Base-by-base conservation (phyloP, 2,329 filamentous ascomycete species). In the Fusarium torreyae region DNA sequence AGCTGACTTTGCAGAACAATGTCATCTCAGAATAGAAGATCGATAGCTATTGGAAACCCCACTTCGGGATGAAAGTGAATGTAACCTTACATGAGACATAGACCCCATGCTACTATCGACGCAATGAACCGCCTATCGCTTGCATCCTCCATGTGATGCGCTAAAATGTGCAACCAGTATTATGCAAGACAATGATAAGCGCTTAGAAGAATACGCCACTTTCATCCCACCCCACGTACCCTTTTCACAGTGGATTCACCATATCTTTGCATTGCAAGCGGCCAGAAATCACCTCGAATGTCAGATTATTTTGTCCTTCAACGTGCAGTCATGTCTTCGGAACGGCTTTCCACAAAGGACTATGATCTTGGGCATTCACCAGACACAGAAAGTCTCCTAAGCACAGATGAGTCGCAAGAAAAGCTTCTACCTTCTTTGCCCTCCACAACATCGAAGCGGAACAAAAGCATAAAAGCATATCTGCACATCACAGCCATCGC, bases 341-440 rank as follows among this genome's bases (percentile, higher is more conserved):
- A 24, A 9, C n/a, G 39, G 31, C n/a, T 39, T 10, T 24, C 6
- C 13, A 28, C 39, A 5, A 36, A 28, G 7, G 45, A 39, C 9
- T 51, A 57, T 28, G 17, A n/a, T 38, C 31, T 31, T 45, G 6
- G 20, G 10, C 39, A 44, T 7, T 51, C 55, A 6, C 17, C 28
- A 10, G 55, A 57, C 14, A 57, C 55, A 9, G 55, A 57, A 14
- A 44, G 55, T 15, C 55, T 57, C 7, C 15, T 57, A 8, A 22
- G 13, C 8, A 14, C 17, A 33, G 45, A 57, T 7, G 17, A 36
- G 15, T 31, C 31, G 7, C 45, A 51, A 17, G 55, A 57, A 24
- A 44, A 44, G 22, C 39, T 22, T 11, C 6, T 28, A 2, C 17
- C 5, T 18, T 31, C 11, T n/a, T n/a, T 31, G 4, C 3, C 17